Evolutionary conservation across 2,329 filamentous ascomycete species (phyloP).

Genomic region (Penicillium sp.): DNA sequence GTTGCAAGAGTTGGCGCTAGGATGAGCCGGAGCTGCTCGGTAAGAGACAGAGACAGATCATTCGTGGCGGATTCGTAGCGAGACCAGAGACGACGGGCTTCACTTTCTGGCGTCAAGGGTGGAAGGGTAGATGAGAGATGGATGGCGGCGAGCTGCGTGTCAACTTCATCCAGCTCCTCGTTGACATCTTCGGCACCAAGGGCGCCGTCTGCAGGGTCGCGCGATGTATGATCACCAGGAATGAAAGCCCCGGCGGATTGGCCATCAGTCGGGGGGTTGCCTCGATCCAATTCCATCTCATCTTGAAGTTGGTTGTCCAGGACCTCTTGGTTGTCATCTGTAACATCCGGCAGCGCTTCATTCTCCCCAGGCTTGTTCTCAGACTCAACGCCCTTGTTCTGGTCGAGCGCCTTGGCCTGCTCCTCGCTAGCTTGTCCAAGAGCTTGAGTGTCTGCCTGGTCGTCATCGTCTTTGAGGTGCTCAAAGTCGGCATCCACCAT

Average conservation of each 20-base stretch:
- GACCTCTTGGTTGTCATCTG: slow-evolving; percentile 39
- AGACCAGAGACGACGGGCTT: slow-evolving; percentile 76
- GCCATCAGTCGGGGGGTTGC: slow-evolving; percentile 35
- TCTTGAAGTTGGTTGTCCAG: slow-evolving; percentile 50
- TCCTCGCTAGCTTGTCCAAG: slow-evolving; percentile 86
- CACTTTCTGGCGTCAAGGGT: slow-evolving; percentile 48
- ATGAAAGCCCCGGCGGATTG: slow-evolving; percentile 53
- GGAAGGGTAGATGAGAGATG: slow-evolving; percentile 60
- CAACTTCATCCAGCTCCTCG: slow-evolving; percentile 47
- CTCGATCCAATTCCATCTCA: slow-evolving; percentile 43
- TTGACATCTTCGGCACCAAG: slow-evolving; percentile 44
- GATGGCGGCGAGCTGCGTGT: slow-evolving; percentile 65
- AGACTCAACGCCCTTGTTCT: slow-evolving; percentile 80
- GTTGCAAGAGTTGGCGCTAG: slow-evolving; percentile 91
- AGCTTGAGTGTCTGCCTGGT: slow-evolving; percentile 82
- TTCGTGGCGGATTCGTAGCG: slow-evolving; percentile 82
- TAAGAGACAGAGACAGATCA: slow-evolving; percentile 80
- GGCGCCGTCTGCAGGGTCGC: slow-evolving; percentile 26
- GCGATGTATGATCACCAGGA: slow-evolving; percentile 45
- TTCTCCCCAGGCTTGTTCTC: slow-evolving; percentile 56
- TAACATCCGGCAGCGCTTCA: slow-evolving; percentile 57
- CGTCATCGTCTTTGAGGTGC: slow-evolving; percentile 81
- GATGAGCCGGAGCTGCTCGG: slow-evolving; percentile 92
- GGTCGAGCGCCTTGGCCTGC: slow-evolving; percentile 79
- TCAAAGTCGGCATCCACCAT: slow-evolving; percentile 84